These are phyloP conservation scores for Epichloe festucae DNA, from an alignment of 2,329 filamentous ascomycete species.

Conservation along the genomic window DNA sequence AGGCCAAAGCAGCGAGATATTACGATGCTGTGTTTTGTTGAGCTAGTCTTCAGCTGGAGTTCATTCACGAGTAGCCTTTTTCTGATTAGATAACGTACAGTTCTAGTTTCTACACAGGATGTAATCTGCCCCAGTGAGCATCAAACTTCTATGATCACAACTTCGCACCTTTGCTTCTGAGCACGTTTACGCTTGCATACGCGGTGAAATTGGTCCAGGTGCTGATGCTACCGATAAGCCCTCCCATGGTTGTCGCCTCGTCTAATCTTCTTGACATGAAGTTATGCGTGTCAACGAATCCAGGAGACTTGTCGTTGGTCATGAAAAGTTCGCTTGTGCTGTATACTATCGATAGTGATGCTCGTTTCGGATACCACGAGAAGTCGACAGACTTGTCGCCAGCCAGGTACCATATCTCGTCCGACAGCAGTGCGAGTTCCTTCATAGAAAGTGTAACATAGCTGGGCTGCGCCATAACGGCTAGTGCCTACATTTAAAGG, in stretches of 20 bases:
- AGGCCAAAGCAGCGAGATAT: neutral
- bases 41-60: neutral
- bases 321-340: slow-evolving; percentile 81
- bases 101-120: neutral
- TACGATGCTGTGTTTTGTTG: neutral
- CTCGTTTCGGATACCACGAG: slow-evolving; percentile 68
- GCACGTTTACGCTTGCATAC: slow-evolving; percentile 62
- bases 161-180: slow-evolving; percentile 77
- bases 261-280: slow-evolving; percentile 67
- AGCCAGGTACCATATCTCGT: slow-evolving; percentile 83
- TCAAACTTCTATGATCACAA: slow-evolving; percentile 36
- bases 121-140: neutral
- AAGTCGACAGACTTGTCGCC: slow-evolving; percentile 72
- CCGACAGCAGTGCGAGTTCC: slow-evolving; percentile 71
- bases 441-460: slow-evolving; percentile 63
- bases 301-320: slow-evolving; percentile 69
- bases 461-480: slow-evolving; percentile 74
- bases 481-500: slow-evolving; percentile 51
- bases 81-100: neutral
- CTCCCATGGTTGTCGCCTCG: slow-evolving; percentile 52
- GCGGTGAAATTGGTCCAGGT: slow-evolving; percentile 78
- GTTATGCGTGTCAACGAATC: slow-evolving; percentile 62
- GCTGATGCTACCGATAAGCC: slow-evolving; percentile 48
- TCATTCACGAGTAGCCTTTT: neutral
- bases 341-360: slow-evolving; percentile 42